These are phyloP conservation scores for Coriaria nepalensis DNA, from an alignment of 306 rosid genomes.

Conservation along the genomic window DNA sequence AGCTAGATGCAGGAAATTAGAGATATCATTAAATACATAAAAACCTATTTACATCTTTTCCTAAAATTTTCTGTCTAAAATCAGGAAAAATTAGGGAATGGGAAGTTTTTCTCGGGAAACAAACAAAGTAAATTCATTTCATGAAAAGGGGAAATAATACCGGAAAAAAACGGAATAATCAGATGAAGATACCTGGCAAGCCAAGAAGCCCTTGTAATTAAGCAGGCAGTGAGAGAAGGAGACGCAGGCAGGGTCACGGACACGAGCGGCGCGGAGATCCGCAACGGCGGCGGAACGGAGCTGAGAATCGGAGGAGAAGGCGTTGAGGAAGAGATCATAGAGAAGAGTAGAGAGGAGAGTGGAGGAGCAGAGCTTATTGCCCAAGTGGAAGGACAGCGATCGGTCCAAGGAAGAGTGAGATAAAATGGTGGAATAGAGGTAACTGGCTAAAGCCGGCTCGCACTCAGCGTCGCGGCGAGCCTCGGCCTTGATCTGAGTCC, in stretches of 20 bases:
- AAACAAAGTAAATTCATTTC: background rate
- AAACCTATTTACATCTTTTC: no score
- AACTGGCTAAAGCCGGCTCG: slow-evolving; percentile 90
- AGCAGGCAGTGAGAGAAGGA: slow-evolving; percentile 89
- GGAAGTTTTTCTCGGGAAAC: no score
- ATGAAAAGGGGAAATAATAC: background rate
- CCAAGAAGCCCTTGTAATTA: slow-evolving; percentile 84
- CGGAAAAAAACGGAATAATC: background rate
- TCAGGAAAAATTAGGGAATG: no score
- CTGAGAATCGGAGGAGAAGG: slow-evolving; percentile 48
- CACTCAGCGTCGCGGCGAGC: slow-evolving; percentile 77
- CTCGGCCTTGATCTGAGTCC: slow-evolving; percentile 77
- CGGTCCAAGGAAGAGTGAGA: slow-evolving; percentile 69
- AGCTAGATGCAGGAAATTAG: no score
- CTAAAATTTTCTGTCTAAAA: no score
- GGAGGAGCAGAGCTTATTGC: slow-evolving; percentile 84
- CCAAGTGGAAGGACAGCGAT: slow-evolving; percentile 74
- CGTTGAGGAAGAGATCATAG: slow-evolving; percentile 71
- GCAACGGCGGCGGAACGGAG: slow-evolving; percentile 67
- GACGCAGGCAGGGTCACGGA: slow-evolving; percentile 78
- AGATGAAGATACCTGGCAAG: slow-evolving; percentile 47
- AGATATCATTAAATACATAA: no score
- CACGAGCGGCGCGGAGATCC: slow-evolving; percentile 61
- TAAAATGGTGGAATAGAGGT: slow-evolving; percentile 80
- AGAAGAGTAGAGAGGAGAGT: slow-evolving; percentile 89